phyloP scores from a whole-genome alignment of 352 stramenopile species.

The Phytophthora tentaculata region DNA sequence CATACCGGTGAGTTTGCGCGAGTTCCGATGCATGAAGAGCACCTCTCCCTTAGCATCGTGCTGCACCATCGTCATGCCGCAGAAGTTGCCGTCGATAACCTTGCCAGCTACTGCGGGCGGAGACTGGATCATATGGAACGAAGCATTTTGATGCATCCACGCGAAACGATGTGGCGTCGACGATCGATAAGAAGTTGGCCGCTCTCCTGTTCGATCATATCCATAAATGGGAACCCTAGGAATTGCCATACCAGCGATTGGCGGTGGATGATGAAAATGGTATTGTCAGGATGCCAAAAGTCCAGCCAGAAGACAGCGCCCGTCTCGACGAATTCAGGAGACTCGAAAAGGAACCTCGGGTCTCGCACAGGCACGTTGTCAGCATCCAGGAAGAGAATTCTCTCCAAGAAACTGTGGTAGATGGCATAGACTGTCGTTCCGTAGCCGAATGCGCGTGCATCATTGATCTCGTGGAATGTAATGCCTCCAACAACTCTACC shows the following conservation, averaged over 20 bases:
- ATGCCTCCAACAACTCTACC: conserved; percentile 21
- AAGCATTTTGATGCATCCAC: conserved; percentile 52
- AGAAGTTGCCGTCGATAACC: conserved; percentile 44
- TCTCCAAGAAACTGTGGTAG: conserved; percentile 47
- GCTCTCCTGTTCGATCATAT: conserved; percentile 76
- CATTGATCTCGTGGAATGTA: conserved; percentile 40
- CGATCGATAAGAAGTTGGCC: conserved; percentile 61
- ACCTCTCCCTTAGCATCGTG: conserved; percentile 43
- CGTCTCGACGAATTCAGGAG: conserved; percentile 37
- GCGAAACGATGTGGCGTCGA: conserved; percentile 47
- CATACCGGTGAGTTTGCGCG: conserved; percentile 42
- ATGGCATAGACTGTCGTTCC: conserved; percentile 58
- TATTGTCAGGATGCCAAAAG: conserved; percentile 67
- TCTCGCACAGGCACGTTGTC: conserved; percentile 59
- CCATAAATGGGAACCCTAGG: conserved; percentile 43
- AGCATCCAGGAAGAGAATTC: conserved; percentile 60
- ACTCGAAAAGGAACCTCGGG: conserved; percentile 58
- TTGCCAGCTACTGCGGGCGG: conserved; percentile 46
- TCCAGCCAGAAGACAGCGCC: conserved; percentile 71
- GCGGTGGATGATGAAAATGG: conserved; percentile 73
- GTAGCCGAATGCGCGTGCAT: conserved; percentile 49
- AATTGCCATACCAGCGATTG: conserved; percentile 64
- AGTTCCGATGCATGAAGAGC: conserved; percentile 65
- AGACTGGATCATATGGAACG: conserved; percentile 61
- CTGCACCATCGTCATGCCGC: conserved; percentile 61